Evolutionary conservation across 139 green algal species (phyloP), one percentile per base, ranked within the genome.

Genomic region (Volvox africanus): DNA sequence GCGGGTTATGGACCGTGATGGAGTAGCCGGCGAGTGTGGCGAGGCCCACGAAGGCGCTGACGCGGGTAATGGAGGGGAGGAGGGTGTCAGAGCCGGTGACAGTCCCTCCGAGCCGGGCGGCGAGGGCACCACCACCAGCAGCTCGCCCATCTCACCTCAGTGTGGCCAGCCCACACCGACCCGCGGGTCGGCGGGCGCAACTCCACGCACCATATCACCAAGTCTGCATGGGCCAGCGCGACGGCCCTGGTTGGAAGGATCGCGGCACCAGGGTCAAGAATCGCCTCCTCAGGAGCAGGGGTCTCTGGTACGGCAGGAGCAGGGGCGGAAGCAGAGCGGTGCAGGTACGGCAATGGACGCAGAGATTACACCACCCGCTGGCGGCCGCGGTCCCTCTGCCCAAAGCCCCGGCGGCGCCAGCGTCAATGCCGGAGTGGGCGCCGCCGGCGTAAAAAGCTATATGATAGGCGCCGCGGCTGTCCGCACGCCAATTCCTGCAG

Each of bases 131-230:
- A 14, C 20, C 68, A 37, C 65, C 68, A 5, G 36, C 71, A 71
- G 82, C 35, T 92, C 50, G 77, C 80, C 61, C 33, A 33, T 37
- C 61, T 87, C 44, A 21, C 85, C 67, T 55, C 80, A 73, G 89
- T 80, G 79, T 71, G 80, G 28, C 5, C 87, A 80, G 20, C 88
- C 62, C 18, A 36, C 36, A 2, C 82, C 82, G 14, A 88, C 86
- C 24, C 26, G 61, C 20, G 62, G 65, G 26, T 76, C 30, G 9
- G 24, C 55, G 1, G 55, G 0, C 55, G 44, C 24, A n/a, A 75
- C 80, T 55, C 80, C 80, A 19, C 44, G 28, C 12, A 22, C 55
- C 44, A 50, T 17, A 55, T 55, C 44, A 55, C 44, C 44, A 55
- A 9, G 44, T 9, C 9, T 9, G 44, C 44, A 55, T 9, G 44